Evolutionary conservation across 108 stramenopile genomes (phyloP).

Genomic region (Schizochytrium sp.): DNA sequence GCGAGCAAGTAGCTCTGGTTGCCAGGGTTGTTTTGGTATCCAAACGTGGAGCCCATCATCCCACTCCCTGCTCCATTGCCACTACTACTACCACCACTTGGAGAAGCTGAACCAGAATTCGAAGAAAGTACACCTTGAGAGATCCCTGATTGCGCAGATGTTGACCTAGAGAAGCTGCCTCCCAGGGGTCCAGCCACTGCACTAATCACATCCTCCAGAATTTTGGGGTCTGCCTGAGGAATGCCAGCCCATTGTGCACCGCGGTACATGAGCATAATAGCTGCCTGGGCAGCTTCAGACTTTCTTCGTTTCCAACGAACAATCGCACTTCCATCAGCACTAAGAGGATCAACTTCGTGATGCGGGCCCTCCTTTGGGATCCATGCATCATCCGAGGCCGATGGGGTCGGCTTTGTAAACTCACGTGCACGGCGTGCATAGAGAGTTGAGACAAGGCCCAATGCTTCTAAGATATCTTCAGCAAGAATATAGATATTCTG

Average conservation of each 20-base stretch:
- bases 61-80: too few species aligned
- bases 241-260: slow-evolving; percentile 8
- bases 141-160: not conserved
- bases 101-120: too few species aligned
- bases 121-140: too few species aligned
- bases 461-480: slow-evolving; percentile 9
- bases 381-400: slow-evolving; percentile 18
- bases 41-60: too few species aligned
- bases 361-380: not conserved
- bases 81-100: too few species aligned
- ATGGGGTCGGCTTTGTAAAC: not conserved
- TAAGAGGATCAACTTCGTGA: not conserved
- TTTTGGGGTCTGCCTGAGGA: not conserved
- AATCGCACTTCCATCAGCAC: not conserved
- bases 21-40: too few species aligned
- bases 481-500: not conserved
- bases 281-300: slow-evolving; percentile 54
- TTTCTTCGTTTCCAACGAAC: slow-evolving; percentile 34
- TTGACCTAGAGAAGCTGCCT: not conserved
- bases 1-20: too few species aligned
- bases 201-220: not conserved
- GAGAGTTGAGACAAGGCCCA: slow-evolving; percentile 8
- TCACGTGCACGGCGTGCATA: slow-evolving; percentile 15
- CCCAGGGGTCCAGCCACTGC: not conserved
- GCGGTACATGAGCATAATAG: not conserved